These are phyloP conservation scores for Nannochloropsis gaditana DNA, from an alignment of 108 stramenopile species.

Conservation along the genomic window DNA sequence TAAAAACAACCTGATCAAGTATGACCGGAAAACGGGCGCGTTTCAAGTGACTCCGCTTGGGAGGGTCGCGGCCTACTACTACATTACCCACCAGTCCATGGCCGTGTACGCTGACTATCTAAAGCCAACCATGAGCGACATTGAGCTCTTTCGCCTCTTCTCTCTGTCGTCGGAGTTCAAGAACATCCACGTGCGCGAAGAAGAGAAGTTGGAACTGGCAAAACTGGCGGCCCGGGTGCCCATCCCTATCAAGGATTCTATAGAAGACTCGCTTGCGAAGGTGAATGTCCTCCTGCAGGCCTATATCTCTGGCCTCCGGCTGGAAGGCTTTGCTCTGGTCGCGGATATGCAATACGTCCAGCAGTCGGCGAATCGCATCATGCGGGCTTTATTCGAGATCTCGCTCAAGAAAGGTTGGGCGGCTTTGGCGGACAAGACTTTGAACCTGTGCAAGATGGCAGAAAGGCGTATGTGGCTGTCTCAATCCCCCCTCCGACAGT, in stretches of 20 bases:
- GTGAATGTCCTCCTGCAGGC: conserved; percentile 96
- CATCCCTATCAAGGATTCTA: conserved; percentile 92
- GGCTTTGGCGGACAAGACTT: conserved; percentile 72
- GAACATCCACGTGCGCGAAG: conserved; percentile 90
- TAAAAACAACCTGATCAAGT: conserved; percentile 78
- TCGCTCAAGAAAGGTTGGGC: conserved; percentile 90
- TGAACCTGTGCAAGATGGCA: conserved; percentile 91
- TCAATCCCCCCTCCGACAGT: conserved; percentile 94
- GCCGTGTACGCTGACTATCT: conserved; percentile 87
- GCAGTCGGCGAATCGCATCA: conserved; percentile 90
- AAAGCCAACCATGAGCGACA: conserved; percentile 92
- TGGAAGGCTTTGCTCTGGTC: conserved; percentile 96
- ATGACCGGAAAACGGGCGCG: conserved; percentile 83
- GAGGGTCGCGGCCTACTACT: conserved; percentile 92
- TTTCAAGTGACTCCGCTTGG: conserved; percentile 90
- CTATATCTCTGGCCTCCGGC: conserved; percentile 89
- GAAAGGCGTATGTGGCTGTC: conserved; percentile 85
- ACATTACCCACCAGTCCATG: conserved; percentile 93
- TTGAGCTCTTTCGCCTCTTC: conserved; percentile 93
- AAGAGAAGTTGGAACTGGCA: conserved; percentile 92
- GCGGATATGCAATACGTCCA: conserved; percentile 98
- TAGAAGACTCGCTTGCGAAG: conserved; percentile 84
- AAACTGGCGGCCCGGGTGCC: conserved; percentile 92
- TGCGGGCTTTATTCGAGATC: conserved; percentile 94
- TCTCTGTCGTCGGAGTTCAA: conserved; percentile 90